Percentiles rank a stretch among this genome's conserved stretches.
These are phyloP conservation scores for Lentinus polychrous DNA, from an alignment of 1,284 basidiomycete species.

Conservation along the genomic window DNA sequence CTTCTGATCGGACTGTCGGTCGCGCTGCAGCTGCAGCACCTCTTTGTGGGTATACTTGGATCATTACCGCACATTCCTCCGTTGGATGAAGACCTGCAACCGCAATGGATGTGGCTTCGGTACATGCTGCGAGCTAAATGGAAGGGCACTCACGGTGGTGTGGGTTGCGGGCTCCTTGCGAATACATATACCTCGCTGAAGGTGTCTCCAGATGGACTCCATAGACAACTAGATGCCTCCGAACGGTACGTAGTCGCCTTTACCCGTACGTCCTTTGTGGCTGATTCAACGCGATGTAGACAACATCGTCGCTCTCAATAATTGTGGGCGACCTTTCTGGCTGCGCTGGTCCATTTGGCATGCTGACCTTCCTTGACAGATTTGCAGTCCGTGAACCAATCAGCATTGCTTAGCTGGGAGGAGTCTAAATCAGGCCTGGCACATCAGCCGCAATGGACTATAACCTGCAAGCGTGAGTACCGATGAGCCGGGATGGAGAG, in stretches of 20 bases:
- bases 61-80: slow-evolving; percentile 1
- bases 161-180: slow-evolving; percentile 2
- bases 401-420: slow-evolving; percentile 45
- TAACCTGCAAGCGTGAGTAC: slow-evolving; percentile 48
- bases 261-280: background rate
- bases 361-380: slow-evolving; percentile 28
- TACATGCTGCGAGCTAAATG: slow-evolving; percentile 5
- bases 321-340: slow-evolving; percentile 7
- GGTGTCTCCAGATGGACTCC: background rate
- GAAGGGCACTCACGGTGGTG: background rate
- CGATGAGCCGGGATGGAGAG: slow-evolving; percentile 1
- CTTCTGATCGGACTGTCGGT: slow-evolving; percentile 1
- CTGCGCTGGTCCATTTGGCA: background rate
- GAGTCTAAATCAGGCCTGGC: slow-evolving; percentile 39
- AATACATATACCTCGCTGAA: background rate
- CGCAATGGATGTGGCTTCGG: slow-evolving; percentile 5
- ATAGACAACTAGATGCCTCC: background rate
- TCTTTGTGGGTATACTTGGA: background rate
- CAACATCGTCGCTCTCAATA: slow-evolving; percentile 11
- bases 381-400: slow-evolving; percentile 38
- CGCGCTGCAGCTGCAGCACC: slow-evolving; percentile 1
- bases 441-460: slow-evolving; percentile 49
- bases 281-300: slow-evolving; percentile 5
- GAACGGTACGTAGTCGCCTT: slow-evolving; percentile 6
- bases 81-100: background rate